Evolutionary conservation across 2,329 filamentous ascomycete species (phyloP), one percentile per base, ranked within the genome.

Genomic region (Pseudogymnoascus sp.): DNA sequence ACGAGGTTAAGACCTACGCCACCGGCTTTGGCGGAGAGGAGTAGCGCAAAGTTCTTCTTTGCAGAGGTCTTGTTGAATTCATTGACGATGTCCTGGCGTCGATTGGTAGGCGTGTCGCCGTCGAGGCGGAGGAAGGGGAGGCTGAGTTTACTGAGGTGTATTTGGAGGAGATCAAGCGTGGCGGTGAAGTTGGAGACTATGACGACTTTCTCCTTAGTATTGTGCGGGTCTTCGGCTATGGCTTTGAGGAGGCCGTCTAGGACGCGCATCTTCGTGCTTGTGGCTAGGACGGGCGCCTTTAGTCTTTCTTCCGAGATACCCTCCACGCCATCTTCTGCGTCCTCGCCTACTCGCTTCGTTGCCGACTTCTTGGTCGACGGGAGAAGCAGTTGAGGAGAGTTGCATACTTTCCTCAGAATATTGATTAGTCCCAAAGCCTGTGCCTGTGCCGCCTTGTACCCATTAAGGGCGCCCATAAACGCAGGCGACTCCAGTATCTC

Each of bases 141-240:
- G 1, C 80, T 82, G 14, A 87, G 77, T 1, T 84, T 83, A 1
- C 79, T 77, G 3, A 90, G 78, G 1, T 90, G 79, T 2, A 79
- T 81, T 47, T 81, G 82, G 3, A 91, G 81, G 66, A 90, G 79
- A 68, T 88, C 85, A 8, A 91, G 80, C 0, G 88, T 91, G 8
- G 85, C 84, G 0, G 88, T 91, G 71, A 89, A 90, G 70, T 90
- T 90, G 18, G 87, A 90, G n/a, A 91, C 86, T 7, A 91, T 78
- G 8, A 91, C 86, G 23, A 91, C 82, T 69, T 90, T 91, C 69
- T 91, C 88, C 1, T 80, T 76, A 0, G 87, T 89, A 10, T 47
- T 26, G 21, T 47, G 42, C 1, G 42, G 21, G 54, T 60, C 54
- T 60, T 60, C 54, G n/a, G 54, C 29, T 29, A 60, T 34, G 0